phyloP scores from a whole-genome alignment of 1,284 basidiomycete genomes.

The Trametes versicolor region DNA sequence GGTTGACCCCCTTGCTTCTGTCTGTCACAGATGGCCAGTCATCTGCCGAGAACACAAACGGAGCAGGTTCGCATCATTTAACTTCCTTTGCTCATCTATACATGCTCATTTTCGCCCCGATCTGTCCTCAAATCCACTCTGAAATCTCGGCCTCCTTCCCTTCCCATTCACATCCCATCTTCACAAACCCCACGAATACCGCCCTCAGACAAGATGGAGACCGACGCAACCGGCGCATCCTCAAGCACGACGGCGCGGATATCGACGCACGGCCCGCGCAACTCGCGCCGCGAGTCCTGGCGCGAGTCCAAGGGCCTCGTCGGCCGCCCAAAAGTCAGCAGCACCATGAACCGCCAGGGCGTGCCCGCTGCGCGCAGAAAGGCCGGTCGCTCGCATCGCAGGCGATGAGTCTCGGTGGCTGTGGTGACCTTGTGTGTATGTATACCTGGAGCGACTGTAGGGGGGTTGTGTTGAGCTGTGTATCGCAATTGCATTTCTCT shows the following conservation, averaged over 20 bases:
- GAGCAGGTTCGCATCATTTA: conserved; percentile 46
- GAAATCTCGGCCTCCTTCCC: background rate
- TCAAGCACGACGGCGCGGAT: conserved; percentile 51
- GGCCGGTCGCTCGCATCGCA: conserved; percentile 73
- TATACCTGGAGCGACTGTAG: conserved; percentile 7
- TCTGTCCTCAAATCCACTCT: background rate
- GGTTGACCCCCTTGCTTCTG: conserved; percentile 46
- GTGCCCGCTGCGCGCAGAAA: conserved; percentile 64
- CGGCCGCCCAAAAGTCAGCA: conserved; percentile 56
- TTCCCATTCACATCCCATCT: no score
- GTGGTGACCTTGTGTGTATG: background rate
- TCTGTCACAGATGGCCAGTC: conserved; percentile 46
- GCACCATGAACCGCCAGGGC: conserved; percentile 73
- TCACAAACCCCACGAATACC: background rate
- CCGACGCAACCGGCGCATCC: conserved; percentile 50
- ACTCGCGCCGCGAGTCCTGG: conserved; percentile 79
- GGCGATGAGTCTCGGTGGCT: conserved; percentile 55
- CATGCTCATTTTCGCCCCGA: conserved; percentile 7
- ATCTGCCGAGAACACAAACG: conserved; percentile 37
- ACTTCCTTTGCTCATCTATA: conserved; percentile 6
- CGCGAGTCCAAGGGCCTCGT: conserved; percentile 75
- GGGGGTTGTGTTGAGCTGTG: background rate
- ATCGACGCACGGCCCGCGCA: conserved; percentile 79
- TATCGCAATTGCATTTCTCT: conserved; percentile 13
- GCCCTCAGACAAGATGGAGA: conserved; percentile 60